Conservation (phyloP, 2,329 filamentous ascomycete genomes). For the Emergomyces pasteurianus region DNA sequence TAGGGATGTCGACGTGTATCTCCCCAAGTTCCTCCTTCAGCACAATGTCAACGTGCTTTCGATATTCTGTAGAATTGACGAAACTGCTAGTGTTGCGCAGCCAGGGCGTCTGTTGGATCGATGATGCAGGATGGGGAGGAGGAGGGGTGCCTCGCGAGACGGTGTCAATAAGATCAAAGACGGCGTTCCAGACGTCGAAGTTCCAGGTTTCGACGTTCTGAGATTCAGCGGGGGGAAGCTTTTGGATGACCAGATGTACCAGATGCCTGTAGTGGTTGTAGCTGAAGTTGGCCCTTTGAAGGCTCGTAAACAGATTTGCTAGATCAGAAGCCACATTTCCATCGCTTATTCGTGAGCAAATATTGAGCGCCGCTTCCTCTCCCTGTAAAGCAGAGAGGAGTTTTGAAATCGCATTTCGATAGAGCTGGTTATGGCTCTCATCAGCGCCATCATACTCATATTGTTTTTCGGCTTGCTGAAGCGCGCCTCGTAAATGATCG, state of each 20-base stretch:
- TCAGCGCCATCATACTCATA: no score
- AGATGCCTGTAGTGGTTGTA: conserved; percentile 4
- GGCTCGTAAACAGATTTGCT: background rate
- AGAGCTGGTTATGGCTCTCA: no score
- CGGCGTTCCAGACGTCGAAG: conserved; percentile 3
- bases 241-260: conserved; percentile 5
- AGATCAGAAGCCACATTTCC: no score
- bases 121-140: background rate
- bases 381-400: no score
- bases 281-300: conserved; percentile 3
- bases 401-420: no score
- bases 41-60: conserved; percentile 9
- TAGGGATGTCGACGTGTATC: conserved; percentile 11
- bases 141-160: background rate
- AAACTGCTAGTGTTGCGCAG: conserved; percentile 13
- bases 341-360: no score
- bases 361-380: no score
- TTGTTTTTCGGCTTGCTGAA: no score
- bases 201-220: background rate
- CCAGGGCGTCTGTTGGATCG: conserved; percentile 7
- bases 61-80: conserved; percentile 11
- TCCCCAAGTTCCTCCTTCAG: conserved; percentile 12
- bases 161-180: conserved; percentile 2
- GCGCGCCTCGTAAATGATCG: no score
- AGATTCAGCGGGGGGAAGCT: background rate